phyloP scores from a whole-genome alignment of 2,329 filamentous ascomycete species.

The Fusarium citri region DNA sequence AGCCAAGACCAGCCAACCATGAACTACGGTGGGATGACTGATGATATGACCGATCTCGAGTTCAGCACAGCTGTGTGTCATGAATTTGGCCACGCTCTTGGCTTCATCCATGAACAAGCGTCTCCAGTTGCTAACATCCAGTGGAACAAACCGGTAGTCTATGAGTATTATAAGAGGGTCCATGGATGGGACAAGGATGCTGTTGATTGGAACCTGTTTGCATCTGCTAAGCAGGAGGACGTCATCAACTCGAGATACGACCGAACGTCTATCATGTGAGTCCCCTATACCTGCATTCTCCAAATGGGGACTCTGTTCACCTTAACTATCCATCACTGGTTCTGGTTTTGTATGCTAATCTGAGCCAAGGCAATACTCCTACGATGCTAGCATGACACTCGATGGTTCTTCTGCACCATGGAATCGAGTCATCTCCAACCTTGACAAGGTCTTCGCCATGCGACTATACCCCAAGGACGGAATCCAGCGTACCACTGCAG shows the following conservation, averaged over 20 bases:
- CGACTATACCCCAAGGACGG: background rate
- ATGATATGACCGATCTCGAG: background rate
- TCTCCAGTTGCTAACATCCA: background rate
- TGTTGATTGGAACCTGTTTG: background rate
- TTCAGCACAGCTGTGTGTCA: background rate
- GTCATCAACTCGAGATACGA: slow-evolving; percentile 1
- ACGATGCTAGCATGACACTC: background rate
- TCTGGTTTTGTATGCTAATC: background rate
- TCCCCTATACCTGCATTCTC: background rate
- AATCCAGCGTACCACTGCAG: background rate
- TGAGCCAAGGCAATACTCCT: background rate
- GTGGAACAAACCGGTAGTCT: background rate
- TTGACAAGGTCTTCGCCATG: background rate
- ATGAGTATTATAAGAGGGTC: background rate
- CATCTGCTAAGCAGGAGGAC: background rate
- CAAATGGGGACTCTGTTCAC: accelerated
- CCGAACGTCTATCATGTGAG: background rate
- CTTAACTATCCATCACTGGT: too few relatives aligned
- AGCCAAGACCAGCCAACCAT: background rate
- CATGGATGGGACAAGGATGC: background rate
- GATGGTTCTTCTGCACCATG: background rate
- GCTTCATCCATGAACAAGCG: background rate
- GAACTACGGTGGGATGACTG: background rate
- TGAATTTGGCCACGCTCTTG: background rate
- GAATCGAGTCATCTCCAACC: background rate